Conservation (phyloP, 2,329 filamentous ascomycete species). For the Chaetoscypha palmicola region DNA sequence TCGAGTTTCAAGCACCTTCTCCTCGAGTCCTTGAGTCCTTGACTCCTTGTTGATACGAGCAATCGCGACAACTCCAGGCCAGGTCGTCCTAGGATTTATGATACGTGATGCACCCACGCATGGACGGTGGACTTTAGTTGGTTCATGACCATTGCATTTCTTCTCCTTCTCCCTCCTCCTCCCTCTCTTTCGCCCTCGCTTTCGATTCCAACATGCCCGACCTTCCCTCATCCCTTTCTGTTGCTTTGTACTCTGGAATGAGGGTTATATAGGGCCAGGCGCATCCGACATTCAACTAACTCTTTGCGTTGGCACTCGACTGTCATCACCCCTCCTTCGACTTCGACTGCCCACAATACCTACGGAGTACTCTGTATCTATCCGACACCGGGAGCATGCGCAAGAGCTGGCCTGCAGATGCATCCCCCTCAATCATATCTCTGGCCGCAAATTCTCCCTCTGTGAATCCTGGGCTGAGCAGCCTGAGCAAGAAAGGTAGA, state of each 20-base stretch:
- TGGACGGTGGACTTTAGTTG: constrained; percentile 17
- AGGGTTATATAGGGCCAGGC: constrained; percentile 15
- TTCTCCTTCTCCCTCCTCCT: not conserved
- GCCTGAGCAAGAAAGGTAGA: constrained; percentile 1
- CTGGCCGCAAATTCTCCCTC: constrained; percentile 15
- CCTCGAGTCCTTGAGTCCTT: constrained; percentile 25
- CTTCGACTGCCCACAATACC: not conserved
- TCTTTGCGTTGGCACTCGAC: not conserved
- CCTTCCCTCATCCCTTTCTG: not conserved
- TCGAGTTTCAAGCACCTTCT: constrained; percentile 18
- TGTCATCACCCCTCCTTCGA: not conserved
- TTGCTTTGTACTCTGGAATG: constrained; percentile 15
- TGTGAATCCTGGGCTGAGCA: constrained; percentile 10
- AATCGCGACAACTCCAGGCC: constrained; percentile 10
- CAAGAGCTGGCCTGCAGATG: constrained; percentile 11
- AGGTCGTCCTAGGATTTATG: constrained; percentile 28
- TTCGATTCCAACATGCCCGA: not conserved
- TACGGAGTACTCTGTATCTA: too few species aligned
- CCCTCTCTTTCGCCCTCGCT: not conserved
- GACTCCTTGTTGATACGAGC: too few species aligned
- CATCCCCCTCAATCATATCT: constrained; percentile 8
- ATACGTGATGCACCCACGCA: constrained; percentile 27
- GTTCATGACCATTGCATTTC: constrained; percentile 15
- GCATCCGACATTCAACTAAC: not conserved
- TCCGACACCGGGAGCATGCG: constrained; percentile 11